A percentile compares a stretch with the other conserved stretches of the same genome.
These are phyloP conservation scores for Bryopsis sp. DNA, from an alignment of 139 green algal genomes.

Conservation along the genomic window DNA sequence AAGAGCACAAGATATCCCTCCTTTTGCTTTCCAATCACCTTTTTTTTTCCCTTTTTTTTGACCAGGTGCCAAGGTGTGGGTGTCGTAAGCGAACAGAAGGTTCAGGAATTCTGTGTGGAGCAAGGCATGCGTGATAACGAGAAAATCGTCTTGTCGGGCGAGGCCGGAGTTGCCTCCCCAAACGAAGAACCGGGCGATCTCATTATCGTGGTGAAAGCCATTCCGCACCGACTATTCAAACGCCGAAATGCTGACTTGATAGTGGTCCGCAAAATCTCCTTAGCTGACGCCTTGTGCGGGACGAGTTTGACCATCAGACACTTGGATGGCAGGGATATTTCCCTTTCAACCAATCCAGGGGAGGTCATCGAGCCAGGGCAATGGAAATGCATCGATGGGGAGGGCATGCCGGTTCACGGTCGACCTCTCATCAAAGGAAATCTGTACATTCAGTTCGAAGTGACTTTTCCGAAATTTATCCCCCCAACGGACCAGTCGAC, in stretches of 20 bases:
- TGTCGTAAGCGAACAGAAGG: too few species aligned
- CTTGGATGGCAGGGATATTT: constrained; percentile 57
- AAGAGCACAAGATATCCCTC: too few species aligned
- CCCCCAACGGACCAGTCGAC: neutral
- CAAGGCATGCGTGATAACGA: constrained; percentile 33
- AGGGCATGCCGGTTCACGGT: constrained; percentile 77
- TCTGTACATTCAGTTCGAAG: constrained; percentile 61
- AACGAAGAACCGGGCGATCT: constrained; percentile 72
- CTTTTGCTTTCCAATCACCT: too few species aligned
- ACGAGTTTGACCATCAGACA: constrained; percentile 53
- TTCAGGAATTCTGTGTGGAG: too few species aligned
- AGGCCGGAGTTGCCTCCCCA: constrained; percentile 57
- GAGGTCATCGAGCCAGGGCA: constrained; percentile 18
- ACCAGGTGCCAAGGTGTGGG: too few species aligned
- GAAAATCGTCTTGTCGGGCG: constrained; percentile 74
- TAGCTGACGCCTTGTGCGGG: constrained; percentile 70
- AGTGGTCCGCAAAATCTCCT: constrained; percentile 56
- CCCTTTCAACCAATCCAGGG: constrained; percentile 30
- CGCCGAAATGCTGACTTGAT: constrained; percentile 61
- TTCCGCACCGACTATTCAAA: constrained; percentile 71
- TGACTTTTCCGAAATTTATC: constrained; percentile 9
- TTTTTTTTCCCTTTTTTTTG: too few species aligned
- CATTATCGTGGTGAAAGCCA: constrained; percentile 60
- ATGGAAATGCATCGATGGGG: constrained; percentile 43
- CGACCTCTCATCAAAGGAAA: constrained; percentile 69